These are phyloP conservation scores for Pseudophaeomoniella oleicola DNA, from an alignment of 2,329 filamentous ascomycete genomes.

Conservation along the genomic window DNA sequence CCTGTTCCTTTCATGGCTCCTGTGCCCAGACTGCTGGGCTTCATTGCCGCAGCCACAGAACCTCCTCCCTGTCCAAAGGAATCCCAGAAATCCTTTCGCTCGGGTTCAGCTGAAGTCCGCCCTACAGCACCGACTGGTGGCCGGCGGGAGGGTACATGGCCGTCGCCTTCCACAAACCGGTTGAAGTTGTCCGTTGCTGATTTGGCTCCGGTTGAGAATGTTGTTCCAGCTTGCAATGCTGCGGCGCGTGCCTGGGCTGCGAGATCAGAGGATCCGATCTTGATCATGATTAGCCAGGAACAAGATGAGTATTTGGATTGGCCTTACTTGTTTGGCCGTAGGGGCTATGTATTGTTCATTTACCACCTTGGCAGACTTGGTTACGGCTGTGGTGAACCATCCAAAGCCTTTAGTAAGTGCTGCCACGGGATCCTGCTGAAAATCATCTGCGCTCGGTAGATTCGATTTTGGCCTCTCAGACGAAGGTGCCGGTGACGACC, in stretches of 20 bases:
- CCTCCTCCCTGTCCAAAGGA: constrained; percentile 41
- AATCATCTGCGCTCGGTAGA: constrained; percentile 64
- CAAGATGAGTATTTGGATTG: background rate
- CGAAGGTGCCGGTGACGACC: constrained; percentile 52
- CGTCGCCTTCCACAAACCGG: constrained; percentile 71
- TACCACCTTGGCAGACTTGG: constrained; percentile 79
- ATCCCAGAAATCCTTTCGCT: constrained; percentile 82
- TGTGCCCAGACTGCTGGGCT: constrained; percentile 40
- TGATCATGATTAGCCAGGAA: constrained; percentile 2
- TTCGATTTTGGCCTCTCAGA: constrained; percentile 25
- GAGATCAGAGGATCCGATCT: constrained; percentile 71
- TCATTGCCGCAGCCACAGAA: constrained; percentile 10
- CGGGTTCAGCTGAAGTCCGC: constrained; percentile 43
- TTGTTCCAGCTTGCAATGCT: constrained; percentile 41
- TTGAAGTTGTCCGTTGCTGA: constrained; percentile 67
- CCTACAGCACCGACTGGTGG: constrained; percentile 21
- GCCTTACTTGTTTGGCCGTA: constrained; percentile 66
- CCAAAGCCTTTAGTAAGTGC: constrained; percentile 86
- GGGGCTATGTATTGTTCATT: constrained; percentile 89
- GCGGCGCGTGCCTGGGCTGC: constrained; percentile 53
- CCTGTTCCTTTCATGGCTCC: constrained; percentile 43
- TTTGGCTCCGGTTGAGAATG: constrained; percentile 50
- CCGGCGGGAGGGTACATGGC: constrained; percentile 16
- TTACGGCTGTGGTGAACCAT: constrained; percentile 80
- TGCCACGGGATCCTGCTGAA: constrained; percentile 80